Evolutionary conservation across 495 filamentous ascomycete species (phyloP).

Genomic region (Barbatosphaeria neglecta): DNA sequence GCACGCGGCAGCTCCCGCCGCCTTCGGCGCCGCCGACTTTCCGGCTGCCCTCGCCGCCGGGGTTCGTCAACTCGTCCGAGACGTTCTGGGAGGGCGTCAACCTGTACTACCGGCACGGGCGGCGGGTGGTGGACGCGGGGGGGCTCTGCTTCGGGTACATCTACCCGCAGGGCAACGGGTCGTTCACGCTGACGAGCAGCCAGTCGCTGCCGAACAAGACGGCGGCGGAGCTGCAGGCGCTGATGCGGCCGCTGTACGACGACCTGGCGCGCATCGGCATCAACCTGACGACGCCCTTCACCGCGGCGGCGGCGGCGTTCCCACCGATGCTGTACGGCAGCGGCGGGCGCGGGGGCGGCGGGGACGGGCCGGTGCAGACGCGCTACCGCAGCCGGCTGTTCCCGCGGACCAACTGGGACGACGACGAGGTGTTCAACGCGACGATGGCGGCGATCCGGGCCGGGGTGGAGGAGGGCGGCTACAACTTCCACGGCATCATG

Average conservation of each 20-base stretch:
- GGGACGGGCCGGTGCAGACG: conserved; percentile 15
- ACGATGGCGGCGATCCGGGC: conserved; percentile 33
- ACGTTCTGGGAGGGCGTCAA: conserved; percentile 33
- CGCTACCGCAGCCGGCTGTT: conserved; percentile 37
- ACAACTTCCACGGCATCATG: conserved; percentile 36
- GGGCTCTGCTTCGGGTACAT: conserved; percentile 30
- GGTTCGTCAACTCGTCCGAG: conserved; percentile 20
- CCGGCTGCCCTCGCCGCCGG: neutral
- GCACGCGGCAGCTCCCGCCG: neutral
- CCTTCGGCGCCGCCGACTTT: neutral
- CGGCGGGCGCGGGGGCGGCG: conserved; percentile 1
- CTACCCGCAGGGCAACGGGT: conserved; percentile 9
- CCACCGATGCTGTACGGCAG: conserved; percentile 14
- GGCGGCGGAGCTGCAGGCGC: conserved; percentile 14
- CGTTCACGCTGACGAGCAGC: conserved; percentile 13
- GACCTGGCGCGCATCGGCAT: conserved; percentile 19
- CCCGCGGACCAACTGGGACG: conserved; percentile 28
- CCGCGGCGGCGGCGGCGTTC: conserved; percentile 3
- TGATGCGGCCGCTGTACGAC: conserved; percentile 34
- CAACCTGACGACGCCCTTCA: conserved; percentile 15
- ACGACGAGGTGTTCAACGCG: conserved; percentile 21
- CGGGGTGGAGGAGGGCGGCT: conserved; percentile 29
- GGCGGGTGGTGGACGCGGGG: conserved; percentile 19
- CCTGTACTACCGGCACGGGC: conserved; percentile 23
- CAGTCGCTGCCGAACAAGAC: conserved; percentile 19